Evolutionary conservation across 129 eudicot species (phyloP), one percentile per base, ranked within the genome.

Genomic region (Escallonia rubra): DNA sequence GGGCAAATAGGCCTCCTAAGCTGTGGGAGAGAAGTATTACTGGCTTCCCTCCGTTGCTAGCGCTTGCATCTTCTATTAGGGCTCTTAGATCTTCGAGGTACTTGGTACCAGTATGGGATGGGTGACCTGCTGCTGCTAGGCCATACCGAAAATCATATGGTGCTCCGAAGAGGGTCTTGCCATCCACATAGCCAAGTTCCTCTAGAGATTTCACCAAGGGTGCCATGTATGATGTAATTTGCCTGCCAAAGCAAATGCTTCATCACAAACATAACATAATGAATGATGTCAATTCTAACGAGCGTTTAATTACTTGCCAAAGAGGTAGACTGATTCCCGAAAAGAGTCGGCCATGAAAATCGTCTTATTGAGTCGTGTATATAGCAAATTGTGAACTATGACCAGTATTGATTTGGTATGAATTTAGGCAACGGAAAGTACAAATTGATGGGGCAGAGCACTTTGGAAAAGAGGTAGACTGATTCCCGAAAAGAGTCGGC

Each of bases 101-200:
- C 9, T 77, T 71, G 40, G 91, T 59, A 10, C 87, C 96, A 12
- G 86, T 82, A 0, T 61, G 15, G 46, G 70, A 77, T 16, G 95
- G 88, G 70, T 80, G 95, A n/a, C 95, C 96, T 47, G 78, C 57
- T 2, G 95, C 64, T 11, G 98, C 98, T 57, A 89, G 49, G 8
- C 91, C 98, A 13, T 92, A 92, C 0, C 96, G 91, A 41, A 92
- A 92, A 74, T 92, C 98, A 8, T 92, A 92, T 2, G 98, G 98
- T 7, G 96, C 96, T 63, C 98, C 98, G 49, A 81, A 89, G 15
- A 92, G 84, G 71, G 78, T 84, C 52, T 78, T 7, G 5, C 81
- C 72, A 7, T 79, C 85, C 4, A 49, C 49, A 68, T 92, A 92
- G 45, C 98, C 98, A 41, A 89, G 68, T 54, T 76, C 10, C 57